phyloP scores from a whole-genome alignment of 805 yeast genomes.

The Yamadazyma takamatsuzukensis region DNA sequence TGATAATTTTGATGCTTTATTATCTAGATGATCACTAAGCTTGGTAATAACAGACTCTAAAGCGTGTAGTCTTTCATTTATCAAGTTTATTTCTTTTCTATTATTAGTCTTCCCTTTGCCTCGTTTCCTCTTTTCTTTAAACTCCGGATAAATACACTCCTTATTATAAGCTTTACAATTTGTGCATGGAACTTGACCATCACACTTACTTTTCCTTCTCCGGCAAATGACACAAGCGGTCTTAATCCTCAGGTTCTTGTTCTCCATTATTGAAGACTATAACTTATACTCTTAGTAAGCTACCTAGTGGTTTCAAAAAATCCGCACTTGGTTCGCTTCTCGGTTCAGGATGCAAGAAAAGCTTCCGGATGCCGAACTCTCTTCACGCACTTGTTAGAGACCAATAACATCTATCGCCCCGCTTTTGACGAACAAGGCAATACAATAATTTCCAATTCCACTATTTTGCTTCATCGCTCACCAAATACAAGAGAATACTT shows the following conservation, averaged over 20 bases:
- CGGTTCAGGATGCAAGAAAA: no score
- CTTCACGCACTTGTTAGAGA: no score
- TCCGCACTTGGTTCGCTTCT: background rate
- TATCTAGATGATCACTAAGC: constrained; percentile 16
- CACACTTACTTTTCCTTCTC: constrained; percentile 48
- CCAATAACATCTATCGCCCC: no score
- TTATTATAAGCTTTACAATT: constrained; percentile 33
- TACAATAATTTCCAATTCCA: no score
- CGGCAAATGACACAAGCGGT: constrained; percentile 50
- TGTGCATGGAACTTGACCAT: constrained; percentile 42
- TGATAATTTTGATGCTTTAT: background rate
- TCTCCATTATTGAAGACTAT: background rate
- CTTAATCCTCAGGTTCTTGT: constrained; percentile 6
- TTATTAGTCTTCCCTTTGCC: constrained; percentile 12
- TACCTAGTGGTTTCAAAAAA: background rate
- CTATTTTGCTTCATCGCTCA: no score
- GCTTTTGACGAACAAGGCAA: no score
- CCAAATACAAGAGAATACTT: no score
- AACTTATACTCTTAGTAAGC: no score
- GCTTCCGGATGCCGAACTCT: no score
- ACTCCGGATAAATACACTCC: constrained; percentile 25
- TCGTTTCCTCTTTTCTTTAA: constrained; percentile 13
- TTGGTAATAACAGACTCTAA: constrained; percentile 18
- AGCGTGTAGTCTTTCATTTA: constrained; percentile 15
- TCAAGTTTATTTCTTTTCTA: constrained; percentile 5